A percentile compares a stretch with the other conserved stretches of the same genome.
Conservation (phyloP, 2,329 filamentous ascomycete species). For the Tolypocladium paradoxum region DNA sequence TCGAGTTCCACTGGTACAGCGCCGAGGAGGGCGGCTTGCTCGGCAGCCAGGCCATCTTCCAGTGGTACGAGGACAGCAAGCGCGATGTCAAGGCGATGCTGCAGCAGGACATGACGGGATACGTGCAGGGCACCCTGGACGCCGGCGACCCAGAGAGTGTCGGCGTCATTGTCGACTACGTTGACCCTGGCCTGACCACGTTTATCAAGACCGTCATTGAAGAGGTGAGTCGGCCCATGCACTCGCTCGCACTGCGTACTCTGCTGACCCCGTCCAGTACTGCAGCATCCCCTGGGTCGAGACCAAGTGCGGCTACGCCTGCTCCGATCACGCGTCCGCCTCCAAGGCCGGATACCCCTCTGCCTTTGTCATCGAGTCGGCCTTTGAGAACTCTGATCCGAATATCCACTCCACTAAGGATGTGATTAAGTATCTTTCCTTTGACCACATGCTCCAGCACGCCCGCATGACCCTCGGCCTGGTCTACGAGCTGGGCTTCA, state of each 20-base stretch:
- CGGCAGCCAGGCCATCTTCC: slow-evolving; percentile 84
- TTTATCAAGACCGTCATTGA: slow-evolving; percentile 88
- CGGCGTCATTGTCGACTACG: slow-evolving; percentile 86
- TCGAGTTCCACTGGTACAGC: slow-evolving; percentile 96
- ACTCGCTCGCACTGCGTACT: slow-evolving; percentile 2
- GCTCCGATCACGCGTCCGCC: slow-evolving; percentile 64
- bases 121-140: slow-evolving; percentile 70
- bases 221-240: slow-evolving; percentile 18
- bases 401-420: slow-evolving; percentile 64
- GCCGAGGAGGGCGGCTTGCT: slow-evolving; percentile 82
- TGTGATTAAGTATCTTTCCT: slow-evolving; percentile 60
- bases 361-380: slow-evolving; percentile 66
- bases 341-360: slow-evolving; percentile 65
- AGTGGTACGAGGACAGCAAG: slow-evolving; percentile 59
- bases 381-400: slow-evolving; percentile 54
- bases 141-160: slow-evolving; percentile 76
- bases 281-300: slow-evolving; percentile 79
- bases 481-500: slow-evolving; percentile 74
- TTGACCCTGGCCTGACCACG: slow-evolving; percentile 68
- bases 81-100: slow-evolving; percentile 90
- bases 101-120: slow-evolving; percentile 97
- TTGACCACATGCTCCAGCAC: slow-evolving; percentile 88
- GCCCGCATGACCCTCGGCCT: slow-evolving; percentile 74
- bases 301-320: slow-evolving; percentile 83
- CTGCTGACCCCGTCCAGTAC: slow-evolving; percentile 42